Base-by-base conservation (phyloP, 306 rosid genomes). In the Comarum palustre region DNA sequence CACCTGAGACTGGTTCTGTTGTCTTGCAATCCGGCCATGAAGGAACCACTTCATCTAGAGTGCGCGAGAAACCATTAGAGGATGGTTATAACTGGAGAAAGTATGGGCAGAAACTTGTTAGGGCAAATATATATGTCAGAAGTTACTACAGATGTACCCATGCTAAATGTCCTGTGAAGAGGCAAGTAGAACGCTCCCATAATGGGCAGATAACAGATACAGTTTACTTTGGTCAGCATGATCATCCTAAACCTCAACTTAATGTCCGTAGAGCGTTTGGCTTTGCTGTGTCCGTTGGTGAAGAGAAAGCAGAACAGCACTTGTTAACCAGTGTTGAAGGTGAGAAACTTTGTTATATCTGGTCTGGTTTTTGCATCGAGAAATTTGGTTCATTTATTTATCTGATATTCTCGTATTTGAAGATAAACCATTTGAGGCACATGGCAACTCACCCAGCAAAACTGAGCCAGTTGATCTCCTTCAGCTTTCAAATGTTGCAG, bases 41-140 rank as follows among this genome's bases (percentile, higher is more conserved):
- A 77, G 77, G 68, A 67, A 76, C 68, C 60, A 73, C 84, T 70
- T 75, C 89, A 41, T 68, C 91, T 54, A 73, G 80, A 75, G 68
- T 86, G 74, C 90, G 92, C 8, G 93, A 81, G 87, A 85, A 82
- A 81, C 87, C 83, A 43, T 75, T 88, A n/a, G 85, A 85, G 64
- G 98, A 90, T 79, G 98, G 98, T 66, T 93, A 83, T 85, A 89
- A 90, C 81, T 93, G 98, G 98, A 78, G 98, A 72, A 93, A 93
- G 78, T 90, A 93, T 73, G 98, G 98, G 57, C 98, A 93, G 85
- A 93, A 93, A 82, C 73, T 74, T 55, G 97, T 93, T 24, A 93
- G 84, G 77, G 92, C 90, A 38, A 90, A 89, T 79, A 87, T 85
- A 59, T 93, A 82, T 78, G 84, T 85, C 67, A 69, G 97, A 80